Evolutionary conservation across 1,284 basidiomycete genomes (phyloP).

Genomic region (Coniophora puteana): DNA sequence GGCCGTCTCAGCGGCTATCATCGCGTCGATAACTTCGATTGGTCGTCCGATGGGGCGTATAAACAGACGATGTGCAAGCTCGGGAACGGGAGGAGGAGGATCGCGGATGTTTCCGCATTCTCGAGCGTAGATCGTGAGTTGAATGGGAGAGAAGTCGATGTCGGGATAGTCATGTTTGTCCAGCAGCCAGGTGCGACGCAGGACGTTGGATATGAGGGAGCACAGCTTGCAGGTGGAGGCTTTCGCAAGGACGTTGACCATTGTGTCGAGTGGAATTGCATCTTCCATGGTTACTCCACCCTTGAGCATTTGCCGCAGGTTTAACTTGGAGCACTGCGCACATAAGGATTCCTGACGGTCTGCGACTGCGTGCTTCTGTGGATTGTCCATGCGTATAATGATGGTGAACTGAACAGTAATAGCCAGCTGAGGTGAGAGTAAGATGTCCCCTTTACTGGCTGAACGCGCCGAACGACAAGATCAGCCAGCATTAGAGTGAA

Average conservation of each 20-base stretch:
- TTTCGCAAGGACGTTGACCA: conserved; percentile 12
- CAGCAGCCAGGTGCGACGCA: conserved; percentile 15
- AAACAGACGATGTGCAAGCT: conserved; percentile 14
- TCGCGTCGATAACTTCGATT: conserved; percentile 3
- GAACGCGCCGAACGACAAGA: no score
- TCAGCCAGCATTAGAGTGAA: no score
- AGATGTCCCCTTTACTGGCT: no score
- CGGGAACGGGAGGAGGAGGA: no score
- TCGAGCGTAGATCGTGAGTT: conserved; percentile 7
- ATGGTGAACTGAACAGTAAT: no score
- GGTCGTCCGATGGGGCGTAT: conserved; percentile 11
- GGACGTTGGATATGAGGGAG: conserved; percentile 8
- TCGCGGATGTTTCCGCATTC: no score
- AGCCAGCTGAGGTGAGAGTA: no score
- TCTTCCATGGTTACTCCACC: conserved; percentile 11
- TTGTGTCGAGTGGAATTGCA: conserved; percentile 8
- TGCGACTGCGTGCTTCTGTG: no score
- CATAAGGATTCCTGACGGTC: no score
- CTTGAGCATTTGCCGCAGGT: conserved; percentile 12
- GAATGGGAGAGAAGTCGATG: conserved; percentile 7
- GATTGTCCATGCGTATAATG: no score
- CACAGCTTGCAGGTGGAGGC: conserved; percentile 13
- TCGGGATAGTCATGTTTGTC: conserved; percentile 12
- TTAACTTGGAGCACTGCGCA: conserved; percentile 10
- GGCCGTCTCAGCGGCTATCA: conserved; percentile 4